phyloP scores from a whole-genome alignment of 2,329 filamentous ascomycete species.

The Ascochyta lentis region DNA sequence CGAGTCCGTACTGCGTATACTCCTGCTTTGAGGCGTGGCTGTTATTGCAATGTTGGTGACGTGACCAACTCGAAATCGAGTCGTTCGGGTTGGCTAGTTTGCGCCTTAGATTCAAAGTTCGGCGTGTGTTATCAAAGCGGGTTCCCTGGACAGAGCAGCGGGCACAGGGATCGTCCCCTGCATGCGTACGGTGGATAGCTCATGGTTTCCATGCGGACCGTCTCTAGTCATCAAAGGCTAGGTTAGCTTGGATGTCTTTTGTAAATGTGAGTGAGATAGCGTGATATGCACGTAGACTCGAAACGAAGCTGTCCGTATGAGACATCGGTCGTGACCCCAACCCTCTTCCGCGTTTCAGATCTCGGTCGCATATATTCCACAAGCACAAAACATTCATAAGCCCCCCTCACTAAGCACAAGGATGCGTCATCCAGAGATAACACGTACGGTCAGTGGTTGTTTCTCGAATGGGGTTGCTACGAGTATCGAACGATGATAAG shows the following conservation, averaged over 20 bases:
- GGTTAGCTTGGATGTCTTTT: not conserved
- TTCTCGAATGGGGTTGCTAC: constrained; percentile 18
- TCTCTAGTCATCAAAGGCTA: not conserved
- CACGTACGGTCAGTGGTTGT: not conserved
- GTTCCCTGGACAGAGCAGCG: not conserved
- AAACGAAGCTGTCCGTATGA: constrained; percentile 10
- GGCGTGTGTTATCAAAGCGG: not conserved
- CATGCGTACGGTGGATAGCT: not conserved
- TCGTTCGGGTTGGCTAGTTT: not conserved
- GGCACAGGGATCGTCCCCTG: not conserved
- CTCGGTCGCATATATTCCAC: constrained; percentile 11
- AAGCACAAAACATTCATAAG: constrained; percentile 10
- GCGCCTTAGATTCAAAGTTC: not conserved
- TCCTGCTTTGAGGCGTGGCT: no score
- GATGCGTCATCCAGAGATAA: not conserved
- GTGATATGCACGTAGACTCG: not conserved
- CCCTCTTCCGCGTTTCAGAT: constrained; percentile 27
- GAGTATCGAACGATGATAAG: constrained; percentile 32
- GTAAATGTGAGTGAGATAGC: not conserved
- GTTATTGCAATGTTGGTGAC: not conserved
- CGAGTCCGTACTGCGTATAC: not conserved
- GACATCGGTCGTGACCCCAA: constrained; percentile 9
- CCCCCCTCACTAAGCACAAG: not conserved
- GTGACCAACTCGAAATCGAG: not conserved
- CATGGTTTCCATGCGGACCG: not conserved